Evolutionary conservation across 805 yeast species (phyloP).

Genomic region (Tetrapisispora pingtungensis): DNA sequence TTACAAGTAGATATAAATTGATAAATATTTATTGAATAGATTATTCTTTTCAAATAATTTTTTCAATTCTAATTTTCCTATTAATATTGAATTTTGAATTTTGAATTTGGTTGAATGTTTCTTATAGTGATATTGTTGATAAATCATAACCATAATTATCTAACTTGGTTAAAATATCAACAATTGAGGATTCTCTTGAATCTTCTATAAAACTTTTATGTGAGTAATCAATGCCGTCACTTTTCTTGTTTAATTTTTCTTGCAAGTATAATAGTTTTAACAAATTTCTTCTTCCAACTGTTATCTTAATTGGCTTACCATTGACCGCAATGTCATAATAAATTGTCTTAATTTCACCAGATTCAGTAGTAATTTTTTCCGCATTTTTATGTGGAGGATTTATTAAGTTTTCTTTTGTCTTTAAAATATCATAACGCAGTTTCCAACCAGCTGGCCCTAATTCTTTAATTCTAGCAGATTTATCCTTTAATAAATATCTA

Average conservation of each 20-base stretch:
- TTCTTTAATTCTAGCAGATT: constrained; percentile 82
- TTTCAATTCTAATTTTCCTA: too few relatives aligned
- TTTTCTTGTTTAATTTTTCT: constrained; percentile 35
- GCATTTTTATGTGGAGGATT: constrained; percentile 33
- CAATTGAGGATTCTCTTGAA: constrained; percentile 20
- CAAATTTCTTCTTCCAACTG: constrained; percentile 57
- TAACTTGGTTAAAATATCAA: constrained; percentile 13
- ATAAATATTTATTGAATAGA: not conserved
- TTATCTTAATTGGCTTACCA: constrained; percentile 39
- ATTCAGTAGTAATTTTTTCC: constrained; percentile 25
- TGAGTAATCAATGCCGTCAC: constrained; percentile 36
- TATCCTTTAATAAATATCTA: constrained; percentile 75
- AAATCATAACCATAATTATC: constrained; percentile 28
- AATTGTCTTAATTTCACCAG: constrained; percentile 32
- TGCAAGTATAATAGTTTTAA: constrained; percentile 44
- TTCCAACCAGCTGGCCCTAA: constrained; percentile 91
- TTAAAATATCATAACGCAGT: constrained; percentile 64
- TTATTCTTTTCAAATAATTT: too few relatives aligned
- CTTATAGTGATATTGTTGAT: constrained; percentile 4
- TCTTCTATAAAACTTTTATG: constrained; percentile 43
- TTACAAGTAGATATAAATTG: constrained; percentile 1
- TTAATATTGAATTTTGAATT: too few relatives aligned
- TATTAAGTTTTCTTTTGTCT: constrained; percentile 29
- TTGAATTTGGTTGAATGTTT: too few relatives aligned
- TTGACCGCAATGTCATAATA: constrained; percentile 38